phyloP scores from a whole-genome alignment of 2,329 filamentous ascomycete genomes.

The Penicillium sp. region DNA sequence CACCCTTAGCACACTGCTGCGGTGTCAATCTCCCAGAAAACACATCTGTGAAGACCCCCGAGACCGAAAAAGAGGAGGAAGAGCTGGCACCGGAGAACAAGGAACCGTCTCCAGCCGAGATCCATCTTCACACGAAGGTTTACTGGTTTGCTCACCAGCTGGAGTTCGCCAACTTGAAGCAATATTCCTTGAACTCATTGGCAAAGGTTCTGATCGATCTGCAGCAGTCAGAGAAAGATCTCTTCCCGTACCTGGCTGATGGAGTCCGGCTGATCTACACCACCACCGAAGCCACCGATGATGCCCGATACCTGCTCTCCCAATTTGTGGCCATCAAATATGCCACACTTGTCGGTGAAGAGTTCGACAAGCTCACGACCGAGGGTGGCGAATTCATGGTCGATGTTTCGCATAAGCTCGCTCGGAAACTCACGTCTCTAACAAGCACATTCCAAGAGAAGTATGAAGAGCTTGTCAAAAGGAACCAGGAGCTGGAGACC shows the following conservation, averaged over 20 bases:
- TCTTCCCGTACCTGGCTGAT: constrained; percentile 5
- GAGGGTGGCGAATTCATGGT: constrained; percentile 12
- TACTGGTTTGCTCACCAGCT: constrained; percentile 8
- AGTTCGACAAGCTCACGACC: background rate
- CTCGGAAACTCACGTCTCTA: background rate
- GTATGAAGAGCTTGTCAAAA: background rate
- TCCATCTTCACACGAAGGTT: constrained; percentile 7
- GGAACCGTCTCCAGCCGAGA: background rate
- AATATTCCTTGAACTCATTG: constrained; percentile 1
- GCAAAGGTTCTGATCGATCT: constrained; percentile 1
- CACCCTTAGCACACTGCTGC: background rate
- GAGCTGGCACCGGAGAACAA: background rate
- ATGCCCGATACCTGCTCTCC: constrained; percentile 6
- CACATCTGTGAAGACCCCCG: background rate
- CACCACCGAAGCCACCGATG: background rate
- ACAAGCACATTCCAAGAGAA: background rate
- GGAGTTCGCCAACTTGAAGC: background rate
- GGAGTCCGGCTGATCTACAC: constrained; percentile 7
- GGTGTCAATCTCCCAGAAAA: background rate
- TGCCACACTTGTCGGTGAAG: background rate
- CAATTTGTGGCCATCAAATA: constrained; percentile 10
- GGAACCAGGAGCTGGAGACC: background rate
- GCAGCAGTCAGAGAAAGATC: background rate
- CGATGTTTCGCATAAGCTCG: constrained; percentile 10
- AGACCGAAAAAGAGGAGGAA: background rate